Conservation (phyloP, 139 green algal species). For the Zygnema cylindricum region DNA sequence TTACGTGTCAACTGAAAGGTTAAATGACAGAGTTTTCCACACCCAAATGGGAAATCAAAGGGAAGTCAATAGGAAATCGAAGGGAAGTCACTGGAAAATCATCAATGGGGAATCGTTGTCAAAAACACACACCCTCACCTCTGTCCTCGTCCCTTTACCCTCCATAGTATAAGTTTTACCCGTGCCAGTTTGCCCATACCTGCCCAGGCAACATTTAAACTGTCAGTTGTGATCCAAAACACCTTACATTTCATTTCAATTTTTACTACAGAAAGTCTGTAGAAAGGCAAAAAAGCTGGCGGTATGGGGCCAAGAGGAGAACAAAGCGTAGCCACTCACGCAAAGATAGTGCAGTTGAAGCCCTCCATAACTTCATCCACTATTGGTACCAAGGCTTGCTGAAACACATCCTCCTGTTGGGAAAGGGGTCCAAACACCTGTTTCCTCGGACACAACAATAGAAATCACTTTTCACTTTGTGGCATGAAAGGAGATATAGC, state of each 20-base stretch:
- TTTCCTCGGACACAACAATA: neutral
- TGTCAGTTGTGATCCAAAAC: neutral
- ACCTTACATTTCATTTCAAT: no score
- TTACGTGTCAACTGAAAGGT: no score
- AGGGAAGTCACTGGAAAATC: no score
- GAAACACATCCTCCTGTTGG: slow-evolving; percentile 86
- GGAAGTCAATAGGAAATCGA: no score
- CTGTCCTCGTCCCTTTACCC: slow-evolving; percentile 61
- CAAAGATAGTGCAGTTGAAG: slow-evolving; percentile 93
- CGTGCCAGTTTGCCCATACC: slow-evolving; percentile 92
- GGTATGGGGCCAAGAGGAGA: neutral
- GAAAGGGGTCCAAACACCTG: slow-evolving; percentile 81
- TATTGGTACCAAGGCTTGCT: slow-evolving; percentile 84
- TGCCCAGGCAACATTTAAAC: neutral
- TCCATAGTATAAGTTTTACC: slow-evolving; percentile 99
- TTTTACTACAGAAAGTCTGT: no score
- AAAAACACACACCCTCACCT: slow-evolving; percentile 15
- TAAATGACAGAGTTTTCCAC: no score
- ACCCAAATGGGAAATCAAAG: no score
- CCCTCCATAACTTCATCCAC: slow-evolving; percentile 94
- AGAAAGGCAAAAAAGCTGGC: no score
- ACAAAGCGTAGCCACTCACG: slow-evolving; percentile 56
- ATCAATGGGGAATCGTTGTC: no score
- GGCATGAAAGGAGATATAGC: neutral
- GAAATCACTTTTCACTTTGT: neutral